Base-by-base conservation (phyloP, 305 asterid species). In the Fraxinus albicans region DNA sequence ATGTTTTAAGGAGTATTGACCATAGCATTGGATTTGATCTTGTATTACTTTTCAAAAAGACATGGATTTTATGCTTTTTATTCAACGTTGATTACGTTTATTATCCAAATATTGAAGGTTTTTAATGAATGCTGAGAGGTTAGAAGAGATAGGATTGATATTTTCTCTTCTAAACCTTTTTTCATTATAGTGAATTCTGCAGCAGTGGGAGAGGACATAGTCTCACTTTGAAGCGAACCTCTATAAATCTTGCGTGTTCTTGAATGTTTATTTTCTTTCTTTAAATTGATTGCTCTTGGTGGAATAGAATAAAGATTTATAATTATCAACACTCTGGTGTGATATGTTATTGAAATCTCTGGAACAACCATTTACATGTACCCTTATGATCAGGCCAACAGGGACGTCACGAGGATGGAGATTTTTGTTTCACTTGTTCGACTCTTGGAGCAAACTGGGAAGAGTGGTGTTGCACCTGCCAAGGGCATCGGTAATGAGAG, bases 331-430 rank as follows among this genome's bases (percentile, higher is more conserved):
- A 47, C 29, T n/a, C 29, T 58, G 69, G 29, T 29, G 38, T 63
- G 75, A 29, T 69, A 27, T 69, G 75, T 29, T 29, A 63, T 47
- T 44, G 21, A 31, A 60, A 19, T 27, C 38, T 42, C 73, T 38
- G 36, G 35, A 58, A 44, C 44, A 25, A 50, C 25, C 23, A 1
- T 25, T 81, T 60, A 81, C 80, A 67, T 58, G 13, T 60, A 55
- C 76, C 55, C 74, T 38, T 84, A 70, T 74, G 21, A 86, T 81
- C 98, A 96, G 99, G 99, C 99, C 2, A 92, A 94, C 85, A 91
- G 97, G 86, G 98, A 95, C 8, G 94, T 95, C 33, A 94, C 97
- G 4, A 93, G 99, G 86, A 94, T 94, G 97, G 99, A 96, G 76
- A 90, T 96, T 55, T 96, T 96, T 82, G 82, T 96, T 77, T 93